Evolutionary conservation across 768 basidiomycete genomes (phyloP).

Genomic region (Candolleomyces efflorescens): DNA sequence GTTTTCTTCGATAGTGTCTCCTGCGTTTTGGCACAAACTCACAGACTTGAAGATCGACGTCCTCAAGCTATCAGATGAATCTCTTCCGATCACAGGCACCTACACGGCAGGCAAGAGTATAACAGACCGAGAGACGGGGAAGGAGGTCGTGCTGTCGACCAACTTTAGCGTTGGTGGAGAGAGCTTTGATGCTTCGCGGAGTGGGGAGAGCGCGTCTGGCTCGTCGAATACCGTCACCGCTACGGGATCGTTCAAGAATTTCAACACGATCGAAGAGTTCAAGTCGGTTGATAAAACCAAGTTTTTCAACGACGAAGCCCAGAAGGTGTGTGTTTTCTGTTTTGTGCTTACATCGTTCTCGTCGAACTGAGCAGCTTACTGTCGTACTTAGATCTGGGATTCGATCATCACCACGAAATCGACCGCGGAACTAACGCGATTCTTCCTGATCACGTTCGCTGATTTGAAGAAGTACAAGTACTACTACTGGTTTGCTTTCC

Average conservation of each 20-base stretch:
- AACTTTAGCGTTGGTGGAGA: conserved; percentile 60
- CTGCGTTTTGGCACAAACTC: conserved; percentile 91
- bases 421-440: conserved; percentile 59
- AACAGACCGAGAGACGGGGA: conserved; percentile 71
- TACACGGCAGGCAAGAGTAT: conserved; percentile 72
- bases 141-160: conserved; percentile 68
- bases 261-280: conserved; percentile 97
- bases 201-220: not conserved
- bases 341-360: not conserved
- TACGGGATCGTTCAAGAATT: conserved; percentile 81
- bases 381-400: conserved; percentile 78
- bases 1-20: conserved; percentile 81
- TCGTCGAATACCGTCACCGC: conserved; percentile 35
- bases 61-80: conserved; percentile 73
- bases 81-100: conserved; percentile 57
- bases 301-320: conserved; percentile 71
- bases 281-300: conserved; percentile 83
- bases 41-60: conserved; percentile 89
- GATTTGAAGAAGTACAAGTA: conserved; percentile 99
- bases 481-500: conserved; percentile 98
- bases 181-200: too few species aligned
- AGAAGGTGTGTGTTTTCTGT: conserved; percentile 45
- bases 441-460: conserved; percentile 89
- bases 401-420: conserved; percentile 49
- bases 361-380: not conserved